A percentile compares a stretch with the other conserved stretches of the same genome.
phyloP scores from a whole-genome alignment of 768 basidiomycete species.

The Agrocybe chaxingu region DNA sequence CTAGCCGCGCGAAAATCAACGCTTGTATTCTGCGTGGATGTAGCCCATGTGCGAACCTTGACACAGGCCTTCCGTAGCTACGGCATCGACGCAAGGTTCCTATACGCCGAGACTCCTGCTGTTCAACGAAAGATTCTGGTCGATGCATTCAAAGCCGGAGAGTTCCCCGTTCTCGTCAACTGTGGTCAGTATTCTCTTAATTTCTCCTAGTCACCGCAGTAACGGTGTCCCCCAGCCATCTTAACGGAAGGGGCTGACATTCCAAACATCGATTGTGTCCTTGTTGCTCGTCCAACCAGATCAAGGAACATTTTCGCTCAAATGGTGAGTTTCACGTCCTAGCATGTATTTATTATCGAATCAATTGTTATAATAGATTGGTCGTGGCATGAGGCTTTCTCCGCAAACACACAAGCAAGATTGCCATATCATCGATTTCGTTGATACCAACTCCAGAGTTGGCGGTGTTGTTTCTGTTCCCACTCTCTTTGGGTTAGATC shows the following conservation, averaged over 20 bases:
- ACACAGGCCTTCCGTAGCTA: slow-evolving; percentile 68
- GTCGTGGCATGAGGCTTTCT: slow-evolving; percentile 86
- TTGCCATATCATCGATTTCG: slow-evolving; percentile 90
- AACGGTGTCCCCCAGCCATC: slow-evolving; percentile 48
- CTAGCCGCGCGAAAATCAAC: slow-evolving; percentile 75
- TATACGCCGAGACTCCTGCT: slow-evolving; percentile 67
- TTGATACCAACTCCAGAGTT: slow-evolving; percentile 69
- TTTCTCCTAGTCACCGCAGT: neutral
- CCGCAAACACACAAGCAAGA: slow-evolving; percentile 76
- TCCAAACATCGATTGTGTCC: slow-evolving; percentile 88
- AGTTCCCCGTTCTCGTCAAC: slow-evolving; percentile 86
- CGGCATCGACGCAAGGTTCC: slow-evolving; percentile 82
- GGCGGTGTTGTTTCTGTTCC: slow-evolving; percentile 75
- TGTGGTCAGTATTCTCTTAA: slow-evolving; percentile 54
- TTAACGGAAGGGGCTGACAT: slow-evolving; percentile 95
- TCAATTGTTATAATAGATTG: slow-evolving; percentile 55
- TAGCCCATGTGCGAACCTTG: slow-evolving; percentile 75
- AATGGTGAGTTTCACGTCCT: slow-evolving; percentile 55
- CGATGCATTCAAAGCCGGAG: slow-evolving; percentile 61
- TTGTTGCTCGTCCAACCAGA: slow-evolving; percentile 85
- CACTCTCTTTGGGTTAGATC: slow-evolving; percentile 82
- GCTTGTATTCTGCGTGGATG: slow-evolving; percentile 86
- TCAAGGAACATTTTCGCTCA: slow-evolving; percentile 89
- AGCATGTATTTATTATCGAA: neutral
- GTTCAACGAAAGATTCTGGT: slow-evolving; percentile 64